Percentiles rank a stretch among this genome's conserved stretches.
Evolutionary conservation across 257 asterid genomes (phyloP).

Genomic region (Capsicum chinense): DNA sequence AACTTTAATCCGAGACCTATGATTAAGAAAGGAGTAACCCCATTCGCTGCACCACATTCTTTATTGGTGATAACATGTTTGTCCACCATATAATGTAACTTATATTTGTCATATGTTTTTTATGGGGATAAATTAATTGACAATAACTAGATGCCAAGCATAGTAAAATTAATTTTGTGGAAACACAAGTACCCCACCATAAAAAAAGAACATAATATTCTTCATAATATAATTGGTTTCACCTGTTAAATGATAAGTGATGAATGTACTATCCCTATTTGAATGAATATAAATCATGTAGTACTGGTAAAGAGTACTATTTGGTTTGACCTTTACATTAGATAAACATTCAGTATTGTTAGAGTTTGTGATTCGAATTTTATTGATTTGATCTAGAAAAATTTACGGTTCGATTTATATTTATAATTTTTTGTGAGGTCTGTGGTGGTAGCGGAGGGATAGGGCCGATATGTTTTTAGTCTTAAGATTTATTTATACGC

Average conservation of each 20-base stretch:
- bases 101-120: conserved; percentile 15
- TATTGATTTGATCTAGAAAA: too few species aligned
- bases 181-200: conserved; percentile 15
- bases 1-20: too few species aligned
- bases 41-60: too few species aligned
- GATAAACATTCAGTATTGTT: too few species aligned
- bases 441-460: too few species aligned
- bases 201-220: not conserved
- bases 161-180: not conserved
- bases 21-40: too few species aligned
- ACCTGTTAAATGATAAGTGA: conserved; percentile 3
- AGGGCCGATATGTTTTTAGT: too few species aligned
- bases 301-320: not conserved
- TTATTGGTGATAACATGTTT: not conserved
- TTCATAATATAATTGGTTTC: conserved; percentile 3
- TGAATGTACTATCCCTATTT: not conserved
- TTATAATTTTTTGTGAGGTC: too few species aligned
- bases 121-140: not conserved
- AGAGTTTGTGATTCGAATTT: too few species aligned
- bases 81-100: not conserved
- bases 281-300: not conserved
- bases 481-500: too few species aligned
- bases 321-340: not conserved
- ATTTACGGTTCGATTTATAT: too few species aligned
- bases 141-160: conserved; percentile 3